A percentile compares a stretch with the other conserved stretches of the same genome.
These are phyloP conservation scores for Cercospora sp. DNA, from an alignment of 2,329 filamentous ascomycete species.

Conservation along the genomic window DNA sequence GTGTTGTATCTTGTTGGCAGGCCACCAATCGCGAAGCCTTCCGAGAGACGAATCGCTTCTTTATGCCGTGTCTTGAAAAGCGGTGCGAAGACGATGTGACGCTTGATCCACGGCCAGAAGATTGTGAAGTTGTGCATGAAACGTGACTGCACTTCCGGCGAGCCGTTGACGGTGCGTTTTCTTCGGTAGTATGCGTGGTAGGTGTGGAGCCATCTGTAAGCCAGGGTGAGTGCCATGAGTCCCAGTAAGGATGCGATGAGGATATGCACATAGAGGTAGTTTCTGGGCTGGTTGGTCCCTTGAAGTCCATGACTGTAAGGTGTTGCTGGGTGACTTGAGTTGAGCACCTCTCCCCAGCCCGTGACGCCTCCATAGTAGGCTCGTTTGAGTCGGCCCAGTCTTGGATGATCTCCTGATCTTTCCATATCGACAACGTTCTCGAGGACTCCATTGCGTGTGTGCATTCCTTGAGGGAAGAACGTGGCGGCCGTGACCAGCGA, in stretches of 20 bases:
- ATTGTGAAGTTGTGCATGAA: slow-evolving; percentile 48
- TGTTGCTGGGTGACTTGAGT: slow-evolving; percentile 12
- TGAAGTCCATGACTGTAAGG: slow-evolving; percentile 44
- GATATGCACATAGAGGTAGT: slow-evolving; percentile 49
- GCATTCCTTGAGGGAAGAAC: not conserved
- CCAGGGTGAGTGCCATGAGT: slow-evolving; percentile 41
- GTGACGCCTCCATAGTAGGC: not conserved
- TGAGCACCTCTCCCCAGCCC: not conserved
- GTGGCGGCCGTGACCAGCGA: not conserved
- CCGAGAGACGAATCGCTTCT: slow-evolving; percentile 56
- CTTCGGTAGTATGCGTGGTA: slow-evolving; percentile 47
- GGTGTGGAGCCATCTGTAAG: slow-evolving; percentile 46
- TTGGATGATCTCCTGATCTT: not conserved
- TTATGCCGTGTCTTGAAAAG: slow-evolving; percentile 75
- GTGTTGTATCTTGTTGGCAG: slow-evolving; percentile 77
- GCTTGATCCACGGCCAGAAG: slow-evolving; percentile 60
- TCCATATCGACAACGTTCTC: not conserved
- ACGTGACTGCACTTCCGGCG: slow-evolving; percentile 45
- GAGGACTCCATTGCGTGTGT: not conserved
- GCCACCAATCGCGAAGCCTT: slow-evolving; percentile 65
- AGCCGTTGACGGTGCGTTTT: slow-evolving; percentile 44
- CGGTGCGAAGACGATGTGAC: slow-evolving; percentile 67
- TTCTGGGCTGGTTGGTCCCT: slow-evolving; percentile 50
- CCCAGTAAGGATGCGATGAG: slow-evolving; percentile 42
- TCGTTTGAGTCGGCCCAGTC: not conserved